Percentiles rank a stretch among this genome's conserved stretches.
phyloP scores from a whole-genome alignment of 768 basidiomycete species.

The Solioccasus polychromus region DNA sequence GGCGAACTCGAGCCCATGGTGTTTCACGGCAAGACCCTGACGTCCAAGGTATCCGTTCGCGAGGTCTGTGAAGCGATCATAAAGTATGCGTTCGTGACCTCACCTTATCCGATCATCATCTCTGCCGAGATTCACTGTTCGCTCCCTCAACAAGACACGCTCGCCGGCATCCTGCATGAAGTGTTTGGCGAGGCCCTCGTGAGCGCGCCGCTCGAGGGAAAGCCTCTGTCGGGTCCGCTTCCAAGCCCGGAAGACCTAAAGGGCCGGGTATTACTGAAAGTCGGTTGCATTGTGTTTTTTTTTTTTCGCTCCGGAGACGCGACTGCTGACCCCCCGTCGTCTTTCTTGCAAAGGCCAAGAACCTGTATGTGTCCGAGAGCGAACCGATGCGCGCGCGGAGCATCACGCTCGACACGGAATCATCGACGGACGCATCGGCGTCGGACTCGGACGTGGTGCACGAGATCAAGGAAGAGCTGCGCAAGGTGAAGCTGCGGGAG shows the following conservation, averaged over 20 bases:
- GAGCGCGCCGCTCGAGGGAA: constrained; percentile 44
- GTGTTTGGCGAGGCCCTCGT: constrained; percentile 58
- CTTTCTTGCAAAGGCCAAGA: constrained; percentile 60
- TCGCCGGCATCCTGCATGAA: constrained; percentile 71
- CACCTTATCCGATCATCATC: constrained; percentile 89
- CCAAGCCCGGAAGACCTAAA: constrained; percentile 87
- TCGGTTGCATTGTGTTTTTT: no score
- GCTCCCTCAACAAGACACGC: constrained; percentile 71
- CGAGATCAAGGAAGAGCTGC: constrained; percentile 26
- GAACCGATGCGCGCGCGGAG: constrained; percentile 34
- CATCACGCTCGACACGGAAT: constrained; percentile 37
- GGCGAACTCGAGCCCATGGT: constrained; percentile 83
- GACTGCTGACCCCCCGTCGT: constrained; percentile 1
- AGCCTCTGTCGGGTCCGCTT: constrained; percentile 47
- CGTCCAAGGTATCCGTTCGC: constrained; percentile 75
- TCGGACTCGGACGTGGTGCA: constrained; percentile 29
- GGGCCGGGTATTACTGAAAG: constrained; percentile 82
- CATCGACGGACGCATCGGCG: constrained; percentile 39
- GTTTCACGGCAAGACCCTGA: constrained; percentile 88
- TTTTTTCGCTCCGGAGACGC: no score
- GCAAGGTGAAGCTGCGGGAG: constrained; percentile 27
- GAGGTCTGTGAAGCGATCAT: constrained; percentile 81
- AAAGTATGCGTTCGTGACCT: constrained; percentile 88
- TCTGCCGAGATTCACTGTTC: constrained; percentile 91
- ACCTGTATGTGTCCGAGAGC: constrained; percentile 52